Evolutionary conservation across 352 stramenopile species (phyloP), one percentile per base, ranked within the genome.

Genomic region (Chrysophaeum taylorii): DNA sequence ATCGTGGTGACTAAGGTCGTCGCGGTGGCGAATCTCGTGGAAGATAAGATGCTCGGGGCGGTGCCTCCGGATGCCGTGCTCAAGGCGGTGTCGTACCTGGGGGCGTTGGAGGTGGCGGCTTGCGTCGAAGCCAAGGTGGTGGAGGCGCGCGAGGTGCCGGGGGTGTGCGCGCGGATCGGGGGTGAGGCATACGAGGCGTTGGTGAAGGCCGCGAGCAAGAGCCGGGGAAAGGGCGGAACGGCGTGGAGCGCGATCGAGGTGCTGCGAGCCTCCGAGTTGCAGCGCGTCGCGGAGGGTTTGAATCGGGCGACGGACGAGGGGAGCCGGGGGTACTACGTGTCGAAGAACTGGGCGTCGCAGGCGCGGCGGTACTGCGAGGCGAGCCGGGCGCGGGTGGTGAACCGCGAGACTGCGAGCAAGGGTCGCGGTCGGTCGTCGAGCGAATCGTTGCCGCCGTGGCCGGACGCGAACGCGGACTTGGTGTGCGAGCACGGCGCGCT

Each of bases 401-500:
- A n/a, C 15, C 23, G 25, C 50, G 50, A 31, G 7, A 9, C 33
- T 36, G 31, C 9, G 2, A 5, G 9, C 25, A n/a, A n/a, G n/a
- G 52, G 4, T 2, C 2, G 25, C 14, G 25, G 52, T 41, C 27
- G 9, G 33, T 15, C 7, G n/a, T 35, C 25, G 52, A 9, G 2
- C 31, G 57, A 66, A 36, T 4, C 4, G 33, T 36, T 66, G 33
- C 57, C 57, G 57, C 57, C 57, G 33, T 66, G 57, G 57, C 57
- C 57, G 9, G 57, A 66, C 36, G 27, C 31, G 2, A 66, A 66
- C 57, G 57, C 35, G 57, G 57, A 66, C 14, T 14, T 66, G 2
- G 2, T 66, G 16, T 66, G 57, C 57, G 57, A 42, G 57, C 57
- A 66, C 57, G 57, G 57, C 2, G 15, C 27, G 18, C 57, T 66